Conservation (phyloP, 2,329 filamentous ascomycete species). For the Remersonia thermophila region DNA sequence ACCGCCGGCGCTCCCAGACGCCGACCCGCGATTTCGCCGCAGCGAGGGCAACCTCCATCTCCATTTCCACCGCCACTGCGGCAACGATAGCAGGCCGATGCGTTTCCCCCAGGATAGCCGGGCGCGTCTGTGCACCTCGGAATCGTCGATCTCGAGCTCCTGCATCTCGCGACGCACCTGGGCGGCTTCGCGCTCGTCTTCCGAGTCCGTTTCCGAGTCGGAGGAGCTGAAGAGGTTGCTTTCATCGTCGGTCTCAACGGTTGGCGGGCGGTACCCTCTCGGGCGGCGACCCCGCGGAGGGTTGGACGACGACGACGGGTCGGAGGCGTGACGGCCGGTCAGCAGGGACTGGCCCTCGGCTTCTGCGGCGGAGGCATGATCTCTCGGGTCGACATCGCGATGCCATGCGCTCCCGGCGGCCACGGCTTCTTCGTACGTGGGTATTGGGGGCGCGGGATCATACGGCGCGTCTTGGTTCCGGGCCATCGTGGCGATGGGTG, state of each 20-base stretch:
- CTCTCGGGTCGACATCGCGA: too few relatives aligned
- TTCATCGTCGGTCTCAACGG: slow-evolving; percentile 64
- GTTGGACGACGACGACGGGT: slow-evolving; percentile 22
- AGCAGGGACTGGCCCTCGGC: slow-evolving; percentile 70
- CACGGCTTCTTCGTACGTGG: slow-evolving; percentile 71
- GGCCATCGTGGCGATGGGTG: slow-evolving; percentile 3
- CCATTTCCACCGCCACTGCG: slow-evolving; percentile 45
- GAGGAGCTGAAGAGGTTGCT: slow-evolving; percentile 37
- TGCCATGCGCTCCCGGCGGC: slow-evolving; percentile 36
- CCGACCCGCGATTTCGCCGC: slow-evolving; percentile 29
- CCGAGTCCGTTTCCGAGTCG: slow-evolving; percentile 29
- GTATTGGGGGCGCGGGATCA: slow-evolving; percentile 60
- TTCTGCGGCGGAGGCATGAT: slow-evolving; percentile 36
- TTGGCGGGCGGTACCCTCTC: slow-evolving; percentile 62
- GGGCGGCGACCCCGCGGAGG: slow-evolving; percentile 26
- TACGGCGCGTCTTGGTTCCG: slow-evolving; percentile 35
- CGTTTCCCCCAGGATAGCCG: slow-evolving; percentile 42
- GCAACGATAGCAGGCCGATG: slow-evolving; percentile 37
- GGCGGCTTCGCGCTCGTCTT: slow-evolving; percentile 41
- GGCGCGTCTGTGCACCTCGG: slow-evolving; percentile 27
- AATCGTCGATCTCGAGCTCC: slow-evolving; percentile 77
- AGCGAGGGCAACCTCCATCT: slow-evolving; percentile 38
- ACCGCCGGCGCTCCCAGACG: background rate
- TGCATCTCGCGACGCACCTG: slow-evolving; percentile 71
- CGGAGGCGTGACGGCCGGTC: slow-evolving; percentile 33